These are phyloP conservation scores for Blastobotrys arbuscula DNA, from an alignment of 1,139 yeast species.

Conservation along the genomic window DNA sequence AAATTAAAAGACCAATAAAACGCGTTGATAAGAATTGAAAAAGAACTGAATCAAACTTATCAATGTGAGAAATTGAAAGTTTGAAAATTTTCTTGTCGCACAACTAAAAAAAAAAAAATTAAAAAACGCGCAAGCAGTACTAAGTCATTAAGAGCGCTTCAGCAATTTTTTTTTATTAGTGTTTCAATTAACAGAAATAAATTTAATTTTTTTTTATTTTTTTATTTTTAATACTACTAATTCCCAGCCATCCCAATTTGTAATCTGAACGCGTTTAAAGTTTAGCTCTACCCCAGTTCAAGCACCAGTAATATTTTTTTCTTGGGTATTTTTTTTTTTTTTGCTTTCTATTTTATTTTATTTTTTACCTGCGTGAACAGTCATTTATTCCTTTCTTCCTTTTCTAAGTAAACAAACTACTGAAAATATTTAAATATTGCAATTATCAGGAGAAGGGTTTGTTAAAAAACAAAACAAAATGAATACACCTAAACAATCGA, in stretches of 20 bases:
- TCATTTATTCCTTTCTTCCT: background rate
- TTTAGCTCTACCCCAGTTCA: too few species aligned
- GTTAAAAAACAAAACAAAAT: background rate
- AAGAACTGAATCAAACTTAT: too few species aligned
- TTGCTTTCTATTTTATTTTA: background rate
- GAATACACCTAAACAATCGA: background rate
- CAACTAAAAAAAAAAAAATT: background rate
- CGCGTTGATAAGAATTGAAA: background rate
- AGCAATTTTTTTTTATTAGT: too few species aligned
- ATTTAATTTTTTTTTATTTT: background rate
- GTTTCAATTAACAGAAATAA: too few species aligned
- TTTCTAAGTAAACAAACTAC: background rate
- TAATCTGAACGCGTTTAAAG: background rate
- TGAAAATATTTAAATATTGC: background rate
- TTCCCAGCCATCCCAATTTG: background rate
- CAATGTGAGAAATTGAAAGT: too few species aligned
- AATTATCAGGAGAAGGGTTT: background rate
- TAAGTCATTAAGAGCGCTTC: too few species aligned
- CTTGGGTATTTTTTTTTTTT: background rate
- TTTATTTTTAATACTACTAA: background rate
- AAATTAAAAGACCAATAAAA: too few species aligned
- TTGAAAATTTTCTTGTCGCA: background rate
- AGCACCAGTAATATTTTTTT: too few species aligned
- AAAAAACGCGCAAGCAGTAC: too few species aligned
- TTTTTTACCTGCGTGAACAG: background rate